phyloP scores from a whole-genome alignment of 768 basidiomycete species.

The Russula earlei region DNA sequence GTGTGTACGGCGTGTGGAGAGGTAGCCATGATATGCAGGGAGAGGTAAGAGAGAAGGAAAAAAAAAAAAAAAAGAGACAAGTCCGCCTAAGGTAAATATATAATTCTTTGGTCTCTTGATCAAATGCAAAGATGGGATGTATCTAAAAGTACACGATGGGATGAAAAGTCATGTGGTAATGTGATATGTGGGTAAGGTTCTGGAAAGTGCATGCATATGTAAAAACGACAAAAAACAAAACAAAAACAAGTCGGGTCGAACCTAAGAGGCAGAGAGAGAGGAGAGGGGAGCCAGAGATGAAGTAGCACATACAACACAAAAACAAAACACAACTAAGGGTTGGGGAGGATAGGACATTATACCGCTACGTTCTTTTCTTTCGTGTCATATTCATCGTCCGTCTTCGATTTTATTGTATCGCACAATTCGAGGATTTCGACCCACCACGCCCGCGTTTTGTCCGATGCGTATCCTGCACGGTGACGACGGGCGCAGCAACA shows the following conservation, averaged over 20 bases:
- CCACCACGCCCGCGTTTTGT: slow-evolving; percentile 8
- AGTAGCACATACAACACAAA: background rate
- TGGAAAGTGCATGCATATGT: background rate
- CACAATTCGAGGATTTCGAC: slow-evolving; percentile 11
- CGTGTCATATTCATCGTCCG: background rate
- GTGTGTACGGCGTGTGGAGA: background rate
- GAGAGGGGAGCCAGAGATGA: background rate
- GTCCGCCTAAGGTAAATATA: background rate
- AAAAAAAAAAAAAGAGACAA: background rate
- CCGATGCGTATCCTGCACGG: background rate
- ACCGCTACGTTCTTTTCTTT: background rate
- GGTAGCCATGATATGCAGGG: background rate
- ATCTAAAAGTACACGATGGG: background rate
- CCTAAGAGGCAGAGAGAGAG: background rate
- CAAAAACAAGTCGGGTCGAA: background rate
- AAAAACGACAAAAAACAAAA: too few relatives aligned
- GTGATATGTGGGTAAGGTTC: background rate
- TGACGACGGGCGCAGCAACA: background rate
- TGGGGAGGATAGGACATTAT: background rate
- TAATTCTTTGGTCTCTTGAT: background rate
- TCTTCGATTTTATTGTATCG: slow-evolving; percentile 1
- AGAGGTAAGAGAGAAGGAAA: too few relatives aligned
- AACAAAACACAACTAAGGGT: background rate
- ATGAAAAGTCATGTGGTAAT: background rate
- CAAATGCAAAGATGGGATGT: background rate